Conservation (phyloP, 768 basidiomycete genomes). For the Pulveroboletus frians region DNA sequence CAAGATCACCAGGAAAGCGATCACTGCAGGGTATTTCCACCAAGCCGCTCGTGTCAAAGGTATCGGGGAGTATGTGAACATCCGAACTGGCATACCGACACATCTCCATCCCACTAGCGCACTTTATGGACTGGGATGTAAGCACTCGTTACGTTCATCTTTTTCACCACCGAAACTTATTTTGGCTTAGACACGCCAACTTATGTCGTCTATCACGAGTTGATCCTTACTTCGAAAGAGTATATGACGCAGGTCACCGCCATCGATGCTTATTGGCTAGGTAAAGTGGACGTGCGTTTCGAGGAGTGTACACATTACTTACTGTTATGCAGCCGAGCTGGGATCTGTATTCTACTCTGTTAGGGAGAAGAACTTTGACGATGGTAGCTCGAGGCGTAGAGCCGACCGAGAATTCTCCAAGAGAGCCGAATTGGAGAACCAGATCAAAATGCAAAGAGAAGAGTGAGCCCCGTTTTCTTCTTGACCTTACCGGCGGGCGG, state of each 20-base stretch:
- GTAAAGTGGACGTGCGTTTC: slow-evolving; percentile 37
- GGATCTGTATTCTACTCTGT: slow-evolving; percentile 98
- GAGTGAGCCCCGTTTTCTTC: slow-evolving; percentile 35
- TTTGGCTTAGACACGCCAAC: slow-evolving; percentile 74
- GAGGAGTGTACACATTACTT: slow-evolving; percentile 1
- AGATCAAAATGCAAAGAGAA: slow-evolving; percentile 82
- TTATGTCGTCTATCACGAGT: slow-evolving; percentile 95
- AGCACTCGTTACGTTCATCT: slow-evolving; percentile 26
- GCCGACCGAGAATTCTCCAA: slow-evolving; percentile 90
- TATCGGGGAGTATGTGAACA: slow-evolving; percentile 98
- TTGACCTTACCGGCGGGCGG: background rate
- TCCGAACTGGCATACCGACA: slow-evolving; percentile 90
- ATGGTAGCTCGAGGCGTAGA: slow-evolving; percentile 66
- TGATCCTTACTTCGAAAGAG: slow-evolving; percentile 91
- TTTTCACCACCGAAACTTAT: background rate
- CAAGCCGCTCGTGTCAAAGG: slow-evolving; percentile 98
- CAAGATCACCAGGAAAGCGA: slow-evolving; percentile 68
- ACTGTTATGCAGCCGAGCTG: slow-evolving; percentile 62
- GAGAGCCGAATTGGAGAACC: slow-evolving; percentile 84
- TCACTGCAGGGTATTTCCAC: slow-evolving; percentile 97
- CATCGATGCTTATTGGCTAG: slow-evolving; percentile 96
- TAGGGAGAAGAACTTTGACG: slow-evolving; percentile 97
- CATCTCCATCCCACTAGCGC: slow-evolving; percentile 97
- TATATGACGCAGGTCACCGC: slow-evolving; percentile 99
- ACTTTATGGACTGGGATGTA: slow-evolving; percentile 92